These are phyloP conservation scores for Vanderwaltozyma verrucispora DNA, from an alignment of 805 yeast genomes.

Conservation along the genomic window DNA sequence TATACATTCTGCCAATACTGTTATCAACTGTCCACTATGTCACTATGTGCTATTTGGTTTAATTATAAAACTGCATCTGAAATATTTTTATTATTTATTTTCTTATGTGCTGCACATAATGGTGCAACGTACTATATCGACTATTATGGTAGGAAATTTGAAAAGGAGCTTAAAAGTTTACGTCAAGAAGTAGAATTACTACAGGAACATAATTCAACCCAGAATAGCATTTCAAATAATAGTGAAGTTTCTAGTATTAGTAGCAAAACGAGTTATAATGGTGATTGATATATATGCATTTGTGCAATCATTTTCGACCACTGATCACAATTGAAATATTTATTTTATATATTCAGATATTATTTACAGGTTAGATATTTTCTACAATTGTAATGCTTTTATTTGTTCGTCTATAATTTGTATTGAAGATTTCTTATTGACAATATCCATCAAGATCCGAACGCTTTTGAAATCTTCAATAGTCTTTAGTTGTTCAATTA, in stretches of 20 bases:
- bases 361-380: background rate
- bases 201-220: conserved; percentile 30
- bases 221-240: background rate
- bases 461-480: conserved; percentile 35
- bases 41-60: conserved; percentile 84
- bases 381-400: conserved; percentile 6
- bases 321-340: too few species aligned
- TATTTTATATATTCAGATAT: background rate
- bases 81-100: conserved; percentile 59
- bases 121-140: conserved; percentile 95
- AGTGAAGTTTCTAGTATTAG: background rate
- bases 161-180: conserved; percentile 68
- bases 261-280: background rate
- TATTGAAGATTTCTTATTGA: conserved; percentile 21
- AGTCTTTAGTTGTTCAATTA: conserved; percentile 32
- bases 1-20: conserved; percentile 79
- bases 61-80: conserved; percentile 56
- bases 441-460: conserved; percentile 23
- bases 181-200: conserved; percentile 60
- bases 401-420: conserved; percentile 13
- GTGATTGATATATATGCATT: background rate
- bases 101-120: conserved; percentile 71
- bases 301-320: too few species aligned
- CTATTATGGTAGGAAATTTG: conserved; percentile 80
- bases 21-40: conserved; percentile 81